Base-by-base conservation (phyloP, 176 grass and related monocot species). In the Zea luxurians region DNA sequence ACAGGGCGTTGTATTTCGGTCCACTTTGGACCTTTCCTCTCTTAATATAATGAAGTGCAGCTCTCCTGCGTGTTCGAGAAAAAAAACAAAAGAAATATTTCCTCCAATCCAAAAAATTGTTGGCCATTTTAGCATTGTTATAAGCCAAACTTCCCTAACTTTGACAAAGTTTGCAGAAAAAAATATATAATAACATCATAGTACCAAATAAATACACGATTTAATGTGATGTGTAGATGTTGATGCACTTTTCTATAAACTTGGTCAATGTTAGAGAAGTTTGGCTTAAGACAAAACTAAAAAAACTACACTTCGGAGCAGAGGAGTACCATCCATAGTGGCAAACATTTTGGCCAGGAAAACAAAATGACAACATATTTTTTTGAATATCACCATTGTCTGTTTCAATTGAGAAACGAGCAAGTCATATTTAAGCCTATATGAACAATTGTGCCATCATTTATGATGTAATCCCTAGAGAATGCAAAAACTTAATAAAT, bases 401-500 rank as follows among this genome's bases (percentile, higher is more conserved):
- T 55, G n/a, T 49, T 78, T 50, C 15, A n/a, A 73, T 16, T 64
- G 18, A 64, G 58, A 20, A 52, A 13, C 41, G 70, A 38, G 20
- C 44, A 42, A 38, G 12, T 59, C 59, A 40, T 40, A 80, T 34
- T 21, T 63, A 76, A 82, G 12, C 48, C 60, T 62, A 27, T 70
- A 35, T 20, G 17, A 47, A 46, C 37, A 10, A 42, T 16, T 62
- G 10, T 67, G 52, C 13, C 53, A 82, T 27, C 16, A 85, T 57
- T 49, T 61, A 82, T 82, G 63, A 66, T 73, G 42, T 59, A 78
- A 73, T 66, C 12, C 2, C 5, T 48, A 81, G 1, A 85, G 45
- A 57, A 15, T 55, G 74, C 64, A 84, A 38, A 18, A 48, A 34
- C 36, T 35, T 21, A 74, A 50, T 11, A 60, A 2, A 81, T 61